Conservation (phyloP, 441 rosid species). For the Erysimum cheiri region DNA sequence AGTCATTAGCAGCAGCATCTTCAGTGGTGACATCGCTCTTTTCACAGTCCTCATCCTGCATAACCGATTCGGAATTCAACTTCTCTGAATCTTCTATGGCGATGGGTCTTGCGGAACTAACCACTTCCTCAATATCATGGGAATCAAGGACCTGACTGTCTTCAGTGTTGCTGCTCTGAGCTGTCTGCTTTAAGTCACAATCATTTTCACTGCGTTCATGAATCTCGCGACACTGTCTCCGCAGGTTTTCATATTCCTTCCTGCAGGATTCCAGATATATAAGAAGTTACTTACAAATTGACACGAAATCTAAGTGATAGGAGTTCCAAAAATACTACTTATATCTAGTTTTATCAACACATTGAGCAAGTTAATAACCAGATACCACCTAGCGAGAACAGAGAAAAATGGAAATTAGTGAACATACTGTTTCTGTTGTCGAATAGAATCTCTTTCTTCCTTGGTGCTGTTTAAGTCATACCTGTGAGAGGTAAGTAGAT, state of each 20-base stretch:
- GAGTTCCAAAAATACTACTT: conserved; percentile 21
- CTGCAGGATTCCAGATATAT: conserved; percentile 50
- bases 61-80: conserved; percentile 39
- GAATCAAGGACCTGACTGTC: conserved; percentile 56
- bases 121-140: conserved; percentile 55
- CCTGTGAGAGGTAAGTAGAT: conserved; percentile 49
- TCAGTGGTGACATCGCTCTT: conserved; percentile 54
- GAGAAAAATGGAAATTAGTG: conserved; percentile 12
- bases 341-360: conserved; percentile 21
- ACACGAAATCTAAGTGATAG: neutral
- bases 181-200: conserved; percentile 47
- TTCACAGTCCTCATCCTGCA: conserved; percentile 54
- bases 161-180: conserved; percentile 46
- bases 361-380: conserved; percentile 27
- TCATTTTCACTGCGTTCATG: conserved; percentile 49
- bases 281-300: conserved; percentile 12
- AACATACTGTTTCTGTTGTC: conserved; percentile 65
- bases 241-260: conserved; percentile 68
- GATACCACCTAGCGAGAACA: conserved; percentile 21
- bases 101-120: conserved; percentile 54
- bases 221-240: conserved; percentile 61
- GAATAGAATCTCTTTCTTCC: conserved; percentile 65
- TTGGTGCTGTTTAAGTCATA: conserved; percentile 70
- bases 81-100: conserved; percentile 48
- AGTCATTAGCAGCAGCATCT: conserved; percentile 51